Conservation (phyloP, 1,139 yeast species). For the Hemisphaericaspora xylanilytica region DNA sequence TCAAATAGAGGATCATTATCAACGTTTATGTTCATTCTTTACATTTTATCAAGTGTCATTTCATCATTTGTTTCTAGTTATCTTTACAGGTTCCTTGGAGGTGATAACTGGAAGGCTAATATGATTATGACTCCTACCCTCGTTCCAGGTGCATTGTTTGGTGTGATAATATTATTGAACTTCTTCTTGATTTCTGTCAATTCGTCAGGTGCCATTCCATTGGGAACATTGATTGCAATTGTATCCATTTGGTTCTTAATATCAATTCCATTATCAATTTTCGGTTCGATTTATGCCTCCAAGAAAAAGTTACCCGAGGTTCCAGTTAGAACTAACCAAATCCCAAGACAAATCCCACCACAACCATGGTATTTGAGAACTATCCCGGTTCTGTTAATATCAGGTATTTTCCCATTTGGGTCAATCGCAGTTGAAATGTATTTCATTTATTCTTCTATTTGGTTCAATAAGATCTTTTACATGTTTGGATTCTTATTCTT, state of each 20-base stretch:
- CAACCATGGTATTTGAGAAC: slow-evolving; percentile 84
- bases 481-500: slow-evolving; percentile 97
- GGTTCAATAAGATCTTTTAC: slow-evolving; percentile 93
- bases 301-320: slow-evolving; percentile 56
- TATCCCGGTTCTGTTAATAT: slow-evolving; percentile 63
- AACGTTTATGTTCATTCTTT: slow-evolving; percentile 83
- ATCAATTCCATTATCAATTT: slow-evolving; percentile 78
- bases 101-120: slow-evolving; percentile 87
- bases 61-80: slow-evolving; percentile 88
- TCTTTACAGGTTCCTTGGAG: slow-evolving; percentile 85
- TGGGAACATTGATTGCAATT: slow-evolving; percentile 84
- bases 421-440: slow-evolving; percentile 93
- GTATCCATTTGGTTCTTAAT: slow-evolving; percentile 80
- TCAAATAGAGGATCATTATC: slow-evolving; percentile 92
- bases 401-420: slow-evolving; percentile 94
- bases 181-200: slow-evolving; percentile 74
- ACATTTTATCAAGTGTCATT: slow-evolving; percentile 72
- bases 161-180: slow-evolving; percentile 65
- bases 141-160: slow-evolving; percentile 77
- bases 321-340: slow-evolving; percentile 90
- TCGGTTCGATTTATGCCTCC: slow-evolving; percentile 76
- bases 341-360: slow-evolving; percentile 91
- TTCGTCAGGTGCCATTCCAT: slow-evolving; percentile 94
- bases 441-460: slow-evolving; percentile 79
- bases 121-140: slow-evolving; percentile 77